Evolutionary conservation across 345 rosid genomes (phyloP).

Genomic region (Brassica rapa): DNA sequence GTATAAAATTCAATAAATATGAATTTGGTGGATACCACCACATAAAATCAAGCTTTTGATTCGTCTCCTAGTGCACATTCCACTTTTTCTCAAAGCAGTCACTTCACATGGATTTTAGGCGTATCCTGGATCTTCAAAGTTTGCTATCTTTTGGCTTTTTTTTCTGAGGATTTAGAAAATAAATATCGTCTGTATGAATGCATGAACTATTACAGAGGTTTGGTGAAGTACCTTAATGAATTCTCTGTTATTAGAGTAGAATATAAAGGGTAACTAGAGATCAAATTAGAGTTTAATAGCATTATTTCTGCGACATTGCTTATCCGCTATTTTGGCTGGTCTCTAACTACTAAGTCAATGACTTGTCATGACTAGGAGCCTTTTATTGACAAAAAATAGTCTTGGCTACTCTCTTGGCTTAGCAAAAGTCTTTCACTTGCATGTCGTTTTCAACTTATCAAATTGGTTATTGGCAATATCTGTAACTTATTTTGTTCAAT

Average conservation of each 20-base stretch:
- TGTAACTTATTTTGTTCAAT: background rate
- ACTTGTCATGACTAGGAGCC: background rate
- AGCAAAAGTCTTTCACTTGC: background rate
- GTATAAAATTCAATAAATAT: background rate
- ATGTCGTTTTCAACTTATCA: background rate
- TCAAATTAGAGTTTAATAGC: background rate
- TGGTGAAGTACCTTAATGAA: background rate
- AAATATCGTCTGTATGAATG: background rate
- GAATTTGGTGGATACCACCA: background rate
- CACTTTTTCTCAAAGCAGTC: background rate
- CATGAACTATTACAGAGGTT: background rate
- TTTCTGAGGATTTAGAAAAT: background rate
- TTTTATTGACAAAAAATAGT: background rate
- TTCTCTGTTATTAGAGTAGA: background rate
- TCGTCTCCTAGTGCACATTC: background rate
- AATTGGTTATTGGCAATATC: background rate
- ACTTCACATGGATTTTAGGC: background rate
- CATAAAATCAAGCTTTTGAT: background rate
- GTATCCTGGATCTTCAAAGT: background rate
- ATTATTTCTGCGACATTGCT: background rate
- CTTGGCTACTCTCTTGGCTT: background rate
- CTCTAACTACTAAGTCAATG: background rate
- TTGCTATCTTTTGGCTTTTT: background rate
- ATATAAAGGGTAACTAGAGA: background rate
- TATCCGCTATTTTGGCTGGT: background rate